Conservation (phyloP, 2,329 filamentous ascomycete species). For the Cladobotryum mycophilum region DNA sequence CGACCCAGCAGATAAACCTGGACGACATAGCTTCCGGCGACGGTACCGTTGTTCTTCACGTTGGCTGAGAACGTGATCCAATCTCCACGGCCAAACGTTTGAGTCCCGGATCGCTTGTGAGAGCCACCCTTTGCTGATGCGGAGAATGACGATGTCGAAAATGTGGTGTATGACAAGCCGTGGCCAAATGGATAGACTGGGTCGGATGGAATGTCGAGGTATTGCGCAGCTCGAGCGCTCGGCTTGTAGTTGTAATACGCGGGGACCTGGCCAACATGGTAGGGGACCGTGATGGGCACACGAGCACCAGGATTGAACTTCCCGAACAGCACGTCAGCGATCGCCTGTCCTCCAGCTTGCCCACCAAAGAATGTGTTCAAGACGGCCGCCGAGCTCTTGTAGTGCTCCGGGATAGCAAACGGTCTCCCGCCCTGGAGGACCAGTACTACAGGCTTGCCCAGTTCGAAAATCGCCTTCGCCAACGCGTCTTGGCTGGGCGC, state of each 20-base stretch:
- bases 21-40: constrained; percentile 8
- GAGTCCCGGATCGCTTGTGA: background rate
- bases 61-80: constrained; percentile 4
- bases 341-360: constrained; percentile 7
- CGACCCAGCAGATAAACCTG: constrained; percentile 8
- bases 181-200: constrained; percentile 8
- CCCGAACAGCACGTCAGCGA: constrained; percentile 8
- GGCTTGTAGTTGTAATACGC: constrained; percentile 11
- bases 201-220: constrained; percentile 7
- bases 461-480: constrained; percentile 3
- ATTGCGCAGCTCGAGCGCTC: constrained; percentile 1
- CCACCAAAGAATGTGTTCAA: constrained; percentile 7
- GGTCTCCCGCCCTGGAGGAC: constrained; percentile 8
- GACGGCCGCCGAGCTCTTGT: constrained; percentile 1
- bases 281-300: constrained; percentile 4
- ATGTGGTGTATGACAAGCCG: constrained; percentile 9
- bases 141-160: constrained; percentile 1
- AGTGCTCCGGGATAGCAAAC: constrained; percentile 9
- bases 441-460: constrained; percentile 5
- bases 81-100: constrained; percentile 4
- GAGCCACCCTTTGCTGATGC: background rate
- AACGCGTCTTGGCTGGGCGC: constrained; percentile 8
- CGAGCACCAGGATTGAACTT: constrained; percentile 7
- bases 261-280: constrained; percentile 3
- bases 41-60: constrained; percentile 4